Percentiles rank a stretch among this genome's conserved stretches.
phyloP scores from a whole-genome alignment of 2,329 filamentous ascomycete species.

The Byssochlamys sp. region DNA sequence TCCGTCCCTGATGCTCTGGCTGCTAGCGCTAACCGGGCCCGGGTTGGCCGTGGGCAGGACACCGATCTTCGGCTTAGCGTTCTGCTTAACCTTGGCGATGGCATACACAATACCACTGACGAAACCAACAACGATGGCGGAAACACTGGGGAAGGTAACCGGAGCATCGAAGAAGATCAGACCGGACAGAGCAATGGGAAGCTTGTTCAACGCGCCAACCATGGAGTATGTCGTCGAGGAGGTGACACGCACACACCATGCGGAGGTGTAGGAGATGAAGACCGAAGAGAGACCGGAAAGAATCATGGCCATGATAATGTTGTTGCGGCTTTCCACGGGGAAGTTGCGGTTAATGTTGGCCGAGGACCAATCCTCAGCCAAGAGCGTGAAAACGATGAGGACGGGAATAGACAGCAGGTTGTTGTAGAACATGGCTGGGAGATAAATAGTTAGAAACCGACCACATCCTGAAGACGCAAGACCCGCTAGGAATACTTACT shows the following conservation, averaged over 20 bases:
- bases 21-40: conserved; percentile 71
- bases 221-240: conserved; percentile 97
- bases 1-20: conserved; percentile 79
- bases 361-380: conserved; percentile 85
- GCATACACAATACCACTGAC: conserved; percentile 86
- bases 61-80: conserved; percentile 54
- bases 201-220: conserved; percentile 96
- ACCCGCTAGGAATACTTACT: conserved; percentile 53
- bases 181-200: conserved; percentile 85
- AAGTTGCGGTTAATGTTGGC: conserved; percentile 81
- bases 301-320: conserved; percentile 76
- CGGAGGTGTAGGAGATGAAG: conserved; percentile 98
- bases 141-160: conserved; percentile 81
- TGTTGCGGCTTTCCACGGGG: conserved; percentile 67
- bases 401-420: conserved; percentile 94
- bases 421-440: conserved; percentile 96
- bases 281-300: conserved; percentile 87
- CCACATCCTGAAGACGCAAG: not conserved
- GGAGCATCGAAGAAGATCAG: conserved; percentile 92
- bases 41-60: conserved; percentile 59
- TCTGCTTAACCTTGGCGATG: conserved; percentile 74
- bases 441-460: conserved; percentile 15
- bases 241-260: conserved; percentile 95
- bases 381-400: conserved; percentile 67
- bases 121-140: conserved; percentile 84